Evolutionary conservation across 257 asterid species (phyloP), one percentile per base, ranked within the genome.

Genomic region (Scutellaria minor): DNA sequence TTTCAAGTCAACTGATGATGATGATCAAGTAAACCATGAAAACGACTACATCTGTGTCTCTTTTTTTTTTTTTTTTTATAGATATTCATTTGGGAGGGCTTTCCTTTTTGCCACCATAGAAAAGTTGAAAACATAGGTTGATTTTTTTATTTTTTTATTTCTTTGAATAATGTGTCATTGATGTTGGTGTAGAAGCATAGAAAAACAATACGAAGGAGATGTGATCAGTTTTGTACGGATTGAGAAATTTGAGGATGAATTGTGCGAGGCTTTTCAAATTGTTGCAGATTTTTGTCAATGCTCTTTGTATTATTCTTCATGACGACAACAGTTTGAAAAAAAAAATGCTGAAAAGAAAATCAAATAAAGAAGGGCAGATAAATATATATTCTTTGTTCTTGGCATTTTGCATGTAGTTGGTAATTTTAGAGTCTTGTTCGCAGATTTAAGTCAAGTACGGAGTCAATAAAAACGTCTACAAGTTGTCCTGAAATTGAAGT

Each of bases 381-480:
- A 18, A 18, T 18, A 18, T 18, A 18, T 18, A 18, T 18, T 77
- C 46, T 66, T 62, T 40, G 39, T 45, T 13, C 45, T 57, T 27
- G 68, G 62, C 64, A 55, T 58, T 15, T 47, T 59, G 55, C 53
- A 54, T n/a, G 53, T 61, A 66, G 82, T 81, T 80, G 70, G 60
- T 75, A 82, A 27, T 12, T 13, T 47, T 83, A 66, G 42, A 66
- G 82, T 56, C 74, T 7, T 66, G 0, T 69, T 74, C 61, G 15
- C 56, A 5, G 44, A 45, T 62, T 39, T 69, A 57, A 63, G 79
- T 78, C 79, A 73, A 64, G 67, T n/a, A 18, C 46, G 70, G 79
- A 80, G 88, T 85, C 85, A 80, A 85, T 55, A 62, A 83, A 78
- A 74, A 77, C 57, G 70, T 69, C 79, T 62, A 44, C 47, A 60